Evolutionary conservation across 768 basidiomycete genomes (phyloP), one percentile per base, ranked within the genome.

Genomic region (Boletellus ananas): DNA sequence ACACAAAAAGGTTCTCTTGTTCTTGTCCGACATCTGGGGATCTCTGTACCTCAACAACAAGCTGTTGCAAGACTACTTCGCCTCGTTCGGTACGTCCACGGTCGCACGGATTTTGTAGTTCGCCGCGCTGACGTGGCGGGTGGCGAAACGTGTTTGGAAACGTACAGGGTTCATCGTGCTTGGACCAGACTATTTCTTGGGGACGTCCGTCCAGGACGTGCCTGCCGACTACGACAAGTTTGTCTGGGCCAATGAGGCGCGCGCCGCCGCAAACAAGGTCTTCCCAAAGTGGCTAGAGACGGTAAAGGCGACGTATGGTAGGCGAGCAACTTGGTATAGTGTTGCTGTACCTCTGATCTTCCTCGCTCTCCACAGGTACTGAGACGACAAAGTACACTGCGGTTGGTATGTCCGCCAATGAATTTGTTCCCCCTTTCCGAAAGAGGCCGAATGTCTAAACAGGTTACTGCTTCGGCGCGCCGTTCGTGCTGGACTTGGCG

Each of bases 111-210:
- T 18, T 29, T 10, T 14, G 17, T 27, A 3, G 25, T 43, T 9
- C 29, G n/a, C 7, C 29, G 10, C 10, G 8, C 29, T 29, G 29
- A 29, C 29, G 8, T 29, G 29, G 29, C 10, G 8, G 6, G 29
- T 23, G 23, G 23, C 6, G 23, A 23, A 23, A 23, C 29, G 29
- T 29, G 29, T 1, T 5, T 8, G 29, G 10, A 29, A 3, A 23
- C 7, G 10, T 7, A 7, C 29, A 84, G 83, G 82, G 0, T 84
- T 77, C 61, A 58, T 73, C 44, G 79, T 84, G 0, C 60, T 84
- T 7, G 81, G 79, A 2, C 70, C 78, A 7, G 83, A 85, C 56
- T 84, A 81, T 56, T 80, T 84, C 64, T 73, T 80, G 49, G 81
- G 81, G 6, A 71, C 75, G 39, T 60, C 71, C 5, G 52, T 79